Base-by-base conservation (phyloP, 1,139 yeast genomes). In the Candida smagusa region DNA sequence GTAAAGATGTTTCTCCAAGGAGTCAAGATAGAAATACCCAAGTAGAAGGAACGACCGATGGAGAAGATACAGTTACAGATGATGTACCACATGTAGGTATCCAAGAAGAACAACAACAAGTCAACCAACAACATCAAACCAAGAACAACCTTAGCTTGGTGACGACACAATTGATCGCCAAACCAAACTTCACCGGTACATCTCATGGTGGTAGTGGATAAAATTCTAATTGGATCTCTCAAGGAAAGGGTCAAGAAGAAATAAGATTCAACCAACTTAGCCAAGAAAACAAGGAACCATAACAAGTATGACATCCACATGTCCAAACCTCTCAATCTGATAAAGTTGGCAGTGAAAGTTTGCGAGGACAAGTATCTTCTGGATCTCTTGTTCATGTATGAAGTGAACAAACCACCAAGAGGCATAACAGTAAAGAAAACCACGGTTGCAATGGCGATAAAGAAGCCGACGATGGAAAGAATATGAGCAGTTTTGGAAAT, bases 1-100 rank as follows among this genome's bases (percentile, higher is more conserved):
- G 96, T 84, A 74, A 90, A 92, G 56, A 92, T 90, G 64, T 92
- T 92, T 81, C 97, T 85, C 98, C 98, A 92, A 45, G 98, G 98
- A 39, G 98, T 92, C 75, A 90, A 83, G 50, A 92, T 90, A 37
- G 97, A 92, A 56, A 92, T 89, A 84, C 98, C 98, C 65, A 92
- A 77, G 75, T 90, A 92, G 78, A 92, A 92, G 22, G 97, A 92
- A 63, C 96, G 87, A 54, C 96, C 97, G 57, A 92, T 89, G 45
- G 97, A 90, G 78, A 87, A 89, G 53, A 88, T 78, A 65, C 96
- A 85, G 79, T 90, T 92, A 65, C 87, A 83, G 53, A 92, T 75
- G 75, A 92, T 90, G 77, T 90, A 92, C 97, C 98, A 92, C 84
- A 92, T 79, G 66, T 88, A 92, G 50, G 97, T 88, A 84, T 92